Percentiles rank a stretch among this genome's conserved stretches.
Evolutionary conservation across 1,139 yeast species (phyloP).

Genomic region (Suhomyces wounanorum): DNA sequence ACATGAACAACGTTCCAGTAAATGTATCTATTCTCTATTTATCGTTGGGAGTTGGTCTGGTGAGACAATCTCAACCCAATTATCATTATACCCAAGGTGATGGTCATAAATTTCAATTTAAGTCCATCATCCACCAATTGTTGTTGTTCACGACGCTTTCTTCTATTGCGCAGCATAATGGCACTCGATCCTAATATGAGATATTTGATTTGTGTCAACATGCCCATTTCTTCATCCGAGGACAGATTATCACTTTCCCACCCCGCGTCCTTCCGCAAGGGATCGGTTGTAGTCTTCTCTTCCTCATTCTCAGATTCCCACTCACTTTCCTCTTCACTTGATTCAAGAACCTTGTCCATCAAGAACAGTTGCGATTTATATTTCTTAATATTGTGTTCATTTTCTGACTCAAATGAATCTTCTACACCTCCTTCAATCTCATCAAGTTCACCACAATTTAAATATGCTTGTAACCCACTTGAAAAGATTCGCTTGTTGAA

Average conservation of each 20-base stretch:
- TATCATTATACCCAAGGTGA: constrained; percentile 47
- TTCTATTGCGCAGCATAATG: constrained; percentile 19
- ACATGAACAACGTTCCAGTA: neutral
- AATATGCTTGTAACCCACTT: constrained; percentile 30
- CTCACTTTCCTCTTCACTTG: constrained; percentile 19
- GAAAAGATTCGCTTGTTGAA: constrained; percentile 35
- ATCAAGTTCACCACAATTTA: constrained; percentile 22
- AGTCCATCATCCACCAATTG: constrained; percentile 43
- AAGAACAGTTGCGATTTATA: constrained; percentile 40
- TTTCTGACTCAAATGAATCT: constrained; percentile 15
- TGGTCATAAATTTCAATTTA: constrained; percentile 46
- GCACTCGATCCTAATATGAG: constrained; percentile 33
- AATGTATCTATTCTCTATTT: constrained; percentile 3
- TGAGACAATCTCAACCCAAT: constrained; percentile 43
- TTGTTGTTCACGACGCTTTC: constrained; percentile 22
- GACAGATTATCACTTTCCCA: constrained; percentile 17
- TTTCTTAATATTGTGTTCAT: constrained; percentile 28
- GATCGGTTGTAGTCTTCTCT: neutral
- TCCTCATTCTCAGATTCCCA: constrained; percentile 20
- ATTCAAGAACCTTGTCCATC: constrained; percentile 4
- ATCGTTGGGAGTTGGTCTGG: constrained; percentile 16
- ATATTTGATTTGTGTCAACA: constrained; percentile 39
- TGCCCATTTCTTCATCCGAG: constrained; percentile 27
- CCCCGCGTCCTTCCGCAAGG: constrained; percentile 9
- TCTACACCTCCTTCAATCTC: constrained; percentile 21